Evolutionary conservation across 1,284 basidiomycete species (phyloP).

Genomic region (Entoloma clypeatum): DNA sequence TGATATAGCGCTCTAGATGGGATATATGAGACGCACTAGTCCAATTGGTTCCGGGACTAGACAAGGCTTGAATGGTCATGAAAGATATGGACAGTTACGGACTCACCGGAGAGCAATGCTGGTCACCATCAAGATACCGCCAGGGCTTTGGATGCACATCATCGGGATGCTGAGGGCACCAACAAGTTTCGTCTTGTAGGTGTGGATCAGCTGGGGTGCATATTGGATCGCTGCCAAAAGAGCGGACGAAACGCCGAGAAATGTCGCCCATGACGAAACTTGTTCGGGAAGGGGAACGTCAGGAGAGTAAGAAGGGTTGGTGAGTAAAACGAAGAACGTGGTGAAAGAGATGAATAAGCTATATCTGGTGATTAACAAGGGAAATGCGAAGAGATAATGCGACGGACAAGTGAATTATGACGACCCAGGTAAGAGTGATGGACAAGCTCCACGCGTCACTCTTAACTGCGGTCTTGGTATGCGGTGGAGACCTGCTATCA

Average conservation of each 20-base stretch:
- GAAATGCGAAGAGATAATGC: conserved; percentile 12
- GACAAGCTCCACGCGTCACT: conserved; percentile 76
- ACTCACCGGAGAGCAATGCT: conserved; percentile 73
- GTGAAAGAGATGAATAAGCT: conserved; percentile 53
- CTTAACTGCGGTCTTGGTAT: conserved; percentile 46
- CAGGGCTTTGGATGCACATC: conserved; percentile 95
- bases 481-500: conserved; percentile 38
- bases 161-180: conserved; percentile 91
- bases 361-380: conserved; percentile 4
- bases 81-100: conserved; percentile 1
- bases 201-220: conserved; percentile 81
- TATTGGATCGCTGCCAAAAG: conserved; percentile 82
- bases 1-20: not conserved
- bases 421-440: conserved; percentile 69
- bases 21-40: conserved; percentile 55
- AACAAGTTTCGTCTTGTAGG: conserved; percentile 76
- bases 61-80: not conserved
- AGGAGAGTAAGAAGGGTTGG: conserved; percentile 37
- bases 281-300: conserved; percentile 29
- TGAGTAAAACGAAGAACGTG: conserved; percentile 54
- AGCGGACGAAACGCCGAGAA: conserved; percentile 83
- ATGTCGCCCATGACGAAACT: conserved; percentile 67
- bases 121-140: conserved; percentile 83
- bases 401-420: conserved; percentile 72
- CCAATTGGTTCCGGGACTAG: conserved; percentile 80